A percentile compares a stretch with the other conserved stretches of the same genome.
These are phyloP conservation scores for Fusarium tupiense DNA, from an alignment of 2,329 filamentous ascomycete genomes.

Conservation along the genomic window DNA sequence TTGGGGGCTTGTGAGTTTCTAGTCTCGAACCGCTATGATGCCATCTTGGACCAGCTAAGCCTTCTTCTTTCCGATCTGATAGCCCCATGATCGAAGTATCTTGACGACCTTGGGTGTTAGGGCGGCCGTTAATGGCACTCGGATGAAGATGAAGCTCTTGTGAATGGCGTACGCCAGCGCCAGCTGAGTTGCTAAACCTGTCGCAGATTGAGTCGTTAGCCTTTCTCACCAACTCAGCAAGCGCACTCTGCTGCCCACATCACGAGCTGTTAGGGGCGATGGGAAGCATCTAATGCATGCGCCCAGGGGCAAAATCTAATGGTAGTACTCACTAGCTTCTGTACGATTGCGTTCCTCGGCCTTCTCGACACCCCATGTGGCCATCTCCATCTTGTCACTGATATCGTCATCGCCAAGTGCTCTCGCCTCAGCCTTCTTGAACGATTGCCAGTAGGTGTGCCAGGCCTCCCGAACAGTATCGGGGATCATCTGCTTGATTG, in stretches of 20 bases:
- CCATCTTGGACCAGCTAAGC: conserved; percentile 14
- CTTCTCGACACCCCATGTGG: conserved; percentile 69
- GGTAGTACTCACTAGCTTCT: conserved; percentile 75
- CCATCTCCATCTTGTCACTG: conserved; percentile 60
- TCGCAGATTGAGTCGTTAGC: conserved; percentile 36
- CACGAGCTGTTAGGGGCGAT: background rate
- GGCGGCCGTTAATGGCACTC: conserved; percentile 91
- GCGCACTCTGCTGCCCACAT: background rate
- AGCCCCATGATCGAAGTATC: conserved; percentile 86
- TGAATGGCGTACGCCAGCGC: conserved; percentile 96
- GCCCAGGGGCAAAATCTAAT: conserved; percentile 3
- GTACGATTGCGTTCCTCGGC: conserved; percentile 69
- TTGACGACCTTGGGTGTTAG: conserved; percentile 96
- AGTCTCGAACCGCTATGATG: conserved; percentile 21
- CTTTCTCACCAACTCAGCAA: conserved; percentile 17
- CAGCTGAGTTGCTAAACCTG: conserved; percentile 80
- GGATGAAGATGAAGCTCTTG: conserved; percentile 96
- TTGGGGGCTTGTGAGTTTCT: conserved; percentile 8
- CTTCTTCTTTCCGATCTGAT: conserved; percentile 85
- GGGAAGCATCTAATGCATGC: conserved; percentile 5
- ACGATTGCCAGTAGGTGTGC: conserved; percentile 59
- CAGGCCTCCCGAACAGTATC: conserved; percentile 65
- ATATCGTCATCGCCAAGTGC: conserved; percentile 55
- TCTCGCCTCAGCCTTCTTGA: conserved; percentile 58
- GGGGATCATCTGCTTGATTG: conserved; percentile 68